A percentile compares a stretch with the other conserved stretches of the same genome.
Evolutionary conservation across 148 eudicot genomes (phyloP).

Genomic region (Chenopodium formosanum): DNA sequence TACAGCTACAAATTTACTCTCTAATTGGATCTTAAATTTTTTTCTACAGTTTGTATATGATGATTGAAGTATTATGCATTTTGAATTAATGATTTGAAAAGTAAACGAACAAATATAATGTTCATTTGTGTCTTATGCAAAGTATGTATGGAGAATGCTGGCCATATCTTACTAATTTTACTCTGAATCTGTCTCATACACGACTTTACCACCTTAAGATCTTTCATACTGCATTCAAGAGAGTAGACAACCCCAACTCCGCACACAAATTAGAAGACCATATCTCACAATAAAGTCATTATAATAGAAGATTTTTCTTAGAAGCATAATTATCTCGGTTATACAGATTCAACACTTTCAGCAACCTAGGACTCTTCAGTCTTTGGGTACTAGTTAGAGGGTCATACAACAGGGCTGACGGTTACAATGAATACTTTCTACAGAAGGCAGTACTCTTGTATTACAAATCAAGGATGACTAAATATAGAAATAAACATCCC

Average conservation of each 20-base stretch:
- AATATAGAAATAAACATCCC: background rate
- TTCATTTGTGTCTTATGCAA: background rate
- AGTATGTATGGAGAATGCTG: no score
- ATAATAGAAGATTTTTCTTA: background rate
- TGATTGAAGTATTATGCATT: no score
- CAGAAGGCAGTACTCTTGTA: constrained; percentile 16
- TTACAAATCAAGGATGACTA: constrained; percentile 20
- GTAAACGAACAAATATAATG: no score
- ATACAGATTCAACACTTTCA: constrained; percentile 22
- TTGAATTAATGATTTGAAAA: no score
- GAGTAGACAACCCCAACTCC: background rate
- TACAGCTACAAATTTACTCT: no score
- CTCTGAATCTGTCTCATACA: background rate
- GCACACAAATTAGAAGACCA: background rate
- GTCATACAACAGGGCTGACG: constrained; percentile 14
- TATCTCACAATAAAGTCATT: background rate
- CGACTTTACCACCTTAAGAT: background rate
- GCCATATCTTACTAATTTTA: no score
- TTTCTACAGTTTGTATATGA: no score
- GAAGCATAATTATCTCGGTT: constrained; percentile 13
- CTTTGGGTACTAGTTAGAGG: constrained; percentile 18
- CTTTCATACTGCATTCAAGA: background rate
- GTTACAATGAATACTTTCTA: constrained; percentile 33
- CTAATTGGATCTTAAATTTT: no score
- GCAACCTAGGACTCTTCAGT: background rate